A percentile compares a stretch with the other conserved stretches of the same genome.
phyloP scores from a whole-genome alignment of 371 early-diverging fungal species.

The Apophysomyces elegans region DNA sequence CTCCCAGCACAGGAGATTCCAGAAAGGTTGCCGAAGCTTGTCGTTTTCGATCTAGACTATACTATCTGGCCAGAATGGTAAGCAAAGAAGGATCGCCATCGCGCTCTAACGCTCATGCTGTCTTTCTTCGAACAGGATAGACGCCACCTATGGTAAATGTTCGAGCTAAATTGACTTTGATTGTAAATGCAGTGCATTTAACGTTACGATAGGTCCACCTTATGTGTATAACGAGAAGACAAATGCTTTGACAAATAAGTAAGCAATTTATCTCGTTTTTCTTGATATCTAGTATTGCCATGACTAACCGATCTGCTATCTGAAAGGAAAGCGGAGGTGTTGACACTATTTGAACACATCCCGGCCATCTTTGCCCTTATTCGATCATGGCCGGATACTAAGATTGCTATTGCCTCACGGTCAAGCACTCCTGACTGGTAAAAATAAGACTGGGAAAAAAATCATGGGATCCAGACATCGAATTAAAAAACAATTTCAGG shows the following conservation, averaged over 20 bases:
- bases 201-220: constrained; percentile 28
- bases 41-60: constrained; percentile 59
- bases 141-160: constrained; percentile 36
- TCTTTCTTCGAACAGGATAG: constrained; percentile 38
- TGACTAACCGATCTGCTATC: background rate
- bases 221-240: constrained; percentile 23
- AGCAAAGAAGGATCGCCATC: background rate
- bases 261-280: background rate
- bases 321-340: constrained; percentile 27
- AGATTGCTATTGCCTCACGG: constrained; percentile 56
- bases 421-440: constrained; percentile 58
- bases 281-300: background rate
- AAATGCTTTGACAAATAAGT: constrained; percentile 21
- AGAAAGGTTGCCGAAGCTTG: constrained; percentile 40
- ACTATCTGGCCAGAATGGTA: constrained; percentile 59
- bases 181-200: background rate
- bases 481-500: constrained; percentile 19
- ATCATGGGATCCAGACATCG: background rate
- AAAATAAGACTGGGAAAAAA: background rate
- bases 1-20: constrained; percentile 8
- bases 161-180: background rate
- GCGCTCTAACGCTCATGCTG: background rate
- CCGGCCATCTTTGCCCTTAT: constrained; percentile 41
- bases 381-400: constrained; percentile 37
- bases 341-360: constrained; percentile 41